Evolutionary conservation across 2,329 filamentous ascomycete genomes (phyloP).

Genomic region (Fusarium circinatum): DNA sequence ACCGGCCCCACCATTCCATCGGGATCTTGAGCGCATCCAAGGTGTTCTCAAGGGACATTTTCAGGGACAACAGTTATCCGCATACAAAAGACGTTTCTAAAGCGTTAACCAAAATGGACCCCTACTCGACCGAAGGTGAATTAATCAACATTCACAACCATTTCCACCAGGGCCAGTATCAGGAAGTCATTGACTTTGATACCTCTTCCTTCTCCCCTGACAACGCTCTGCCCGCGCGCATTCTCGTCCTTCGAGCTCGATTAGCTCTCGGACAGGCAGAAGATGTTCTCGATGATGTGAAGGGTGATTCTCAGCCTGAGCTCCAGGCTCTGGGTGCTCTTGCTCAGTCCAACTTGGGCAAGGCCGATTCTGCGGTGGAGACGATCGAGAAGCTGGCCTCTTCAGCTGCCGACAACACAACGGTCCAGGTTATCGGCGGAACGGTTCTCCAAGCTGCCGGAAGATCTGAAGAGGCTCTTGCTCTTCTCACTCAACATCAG

Average conservation of each 20-base stretch:
- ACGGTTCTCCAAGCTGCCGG: conserved; percentile 83
- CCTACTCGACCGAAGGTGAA: conserved; percentile 77
- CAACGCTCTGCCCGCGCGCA: conserved; percentile 79
- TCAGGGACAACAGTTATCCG: conserved; percentile 28
- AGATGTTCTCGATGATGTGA: conserved; percentile 75
- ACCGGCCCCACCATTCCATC: conserved; percentile 44
- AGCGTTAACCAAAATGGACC: conserved; percentile 66
- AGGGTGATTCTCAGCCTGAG: conserved; percentile 74
- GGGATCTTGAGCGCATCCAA: conserved; percentile 43
- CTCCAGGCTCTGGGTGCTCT: conserved; percentile 80
- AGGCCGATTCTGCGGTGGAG: conserved; percentile 69
- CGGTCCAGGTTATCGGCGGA: conserved; percentile 84
- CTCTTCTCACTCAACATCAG: conserved; percentile 83
- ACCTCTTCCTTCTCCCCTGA: conserved; percentile 79
- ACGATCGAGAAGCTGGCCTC: conserved; percentile 74
- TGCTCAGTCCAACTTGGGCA: conserved; percentile 72
- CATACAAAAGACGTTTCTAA: conserved; percentile 12
- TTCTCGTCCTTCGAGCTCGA: conserved; percentile 83
- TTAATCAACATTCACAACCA: conserved; percentile 76
- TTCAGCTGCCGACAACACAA: conserved; percentile 75
- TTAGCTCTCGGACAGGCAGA: conserved; percentile 83
- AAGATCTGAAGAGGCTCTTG: conserved; percentile 85
- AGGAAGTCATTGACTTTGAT: conserved; percentile 87
- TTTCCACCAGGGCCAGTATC: conserved; percentile 85
- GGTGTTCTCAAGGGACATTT: conserved; percentile 45